Base-by-base conservation (phyloP, 768 basidiomycete genomes). In the Collybia sordida region DNA sequence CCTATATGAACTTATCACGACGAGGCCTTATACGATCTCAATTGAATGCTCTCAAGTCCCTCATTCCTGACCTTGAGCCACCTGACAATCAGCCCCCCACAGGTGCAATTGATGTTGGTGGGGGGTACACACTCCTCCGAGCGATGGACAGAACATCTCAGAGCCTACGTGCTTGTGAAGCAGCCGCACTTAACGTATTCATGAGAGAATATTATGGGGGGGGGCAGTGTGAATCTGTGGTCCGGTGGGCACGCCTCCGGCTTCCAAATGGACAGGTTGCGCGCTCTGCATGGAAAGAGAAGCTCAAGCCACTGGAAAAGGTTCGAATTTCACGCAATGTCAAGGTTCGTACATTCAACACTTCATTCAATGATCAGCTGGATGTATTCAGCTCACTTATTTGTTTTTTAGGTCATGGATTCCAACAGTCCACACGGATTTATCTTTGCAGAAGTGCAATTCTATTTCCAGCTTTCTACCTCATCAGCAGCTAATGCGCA, bases 1-100 rank as follows among this genome's bases (percentile, higher is more conserved):
- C 54, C 1, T 60, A 52, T 54, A 42, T 39, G 14, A 56, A 61
- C 44, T 51, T 61, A 12, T 49, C 45, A 5, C 42, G 35, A 17
- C 4, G 45, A 15, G 42, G 41, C 11, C 19, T 56, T 11, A 42
- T 42, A 15, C 42, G 35, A 27, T 39, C 41, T 1, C 47, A 60
- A 36, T 31, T 50, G 2, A 58, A 52, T 36, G 45, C 48, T 2
- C 38, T 61, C 7, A 59, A 51, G 21, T 28, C 31, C 21, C 4
- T 19, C 6, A 14, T 18, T 15, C 42, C 42, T 3, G 42, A 42
- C 8, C 42, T 42, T 21, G 6, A 23, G 11, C 24, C 11, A 3
- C 7, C 5, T 27, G 17, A 21, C 24, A n/a, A n/a, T 23, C 23
- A 24, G 21, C 42, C 25, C 15, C 42, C 24, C 14, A 8, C 21